phyloP scores from a whole-genome alignment of 371 early-diverging fungal genomes.

The Mucor irregularis region DNA sequence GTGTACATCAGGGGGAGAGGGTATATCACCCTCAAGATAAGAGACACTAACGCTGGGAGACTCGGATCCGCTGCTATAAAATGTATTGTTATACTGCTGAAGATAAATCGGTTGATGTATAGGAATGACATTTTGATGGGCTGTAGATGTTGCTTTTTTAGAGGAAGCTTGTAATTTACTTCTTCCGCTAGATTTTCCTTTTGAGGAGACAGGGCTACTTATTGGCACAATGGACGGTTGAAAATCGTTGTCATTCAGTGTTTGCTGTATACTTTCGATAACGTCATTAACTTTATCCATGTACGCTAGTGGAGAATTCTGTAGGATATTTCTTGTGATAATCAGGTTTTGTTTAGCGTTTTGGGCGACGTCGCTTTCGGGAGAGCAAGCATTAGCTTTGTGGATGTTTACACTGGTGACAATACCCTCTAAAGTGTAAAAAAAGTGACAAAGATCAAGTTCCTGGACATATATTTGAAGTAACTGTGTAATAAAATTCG shows the following conservation, averaged over 20 bases:
- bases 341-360: constrained; percentile 48
- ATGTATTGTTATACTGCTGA: too few relatives aligned
- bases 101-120: too few relatives aligned
- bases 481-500: constrained; percentile 43
- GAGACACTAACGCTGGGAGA: too few relatives aligned
- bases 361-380: constrained; percentile 33
- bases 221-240: constrained; percentile 42
- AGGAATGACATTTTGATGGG: too few relatives aligned
- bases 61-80: too few relatives aligned
- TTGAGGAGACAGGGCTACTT: constrained; percentile 20
- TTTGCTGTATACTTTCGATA: constrained; percentile 47
- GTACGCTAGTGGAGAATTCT: constrained; percentile 48
- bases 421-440: constrained; percentile 47
- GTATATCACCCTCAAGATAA: too few relatives aligned
- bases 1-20: too few relatives aligned
- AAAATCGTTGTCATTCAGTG: constrained; percentile 20
- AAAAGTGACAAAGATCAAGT: constrained; percentile 47
- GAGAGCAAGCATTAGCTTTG: constrained; percentile 45
- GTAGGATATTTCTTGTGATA: constrained; percentile 38
- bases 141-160: too few relatives aligned
- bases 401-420: constrained; percentile 49
- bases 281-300: constrained; percentile 54
- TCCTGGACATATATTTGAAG: constrained; percentile 36
- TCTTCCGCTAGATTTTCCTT: too few relatives aligned
- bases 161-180: too few relatives aligned